Percentiles rank a stretch among this genome's conserved stretches.
These are phyloP conservation scores for Hebeloma cylindrosporum DNA, from an alignment of 768 basidiomycete species.

Conservation along the genomic window DNA sequence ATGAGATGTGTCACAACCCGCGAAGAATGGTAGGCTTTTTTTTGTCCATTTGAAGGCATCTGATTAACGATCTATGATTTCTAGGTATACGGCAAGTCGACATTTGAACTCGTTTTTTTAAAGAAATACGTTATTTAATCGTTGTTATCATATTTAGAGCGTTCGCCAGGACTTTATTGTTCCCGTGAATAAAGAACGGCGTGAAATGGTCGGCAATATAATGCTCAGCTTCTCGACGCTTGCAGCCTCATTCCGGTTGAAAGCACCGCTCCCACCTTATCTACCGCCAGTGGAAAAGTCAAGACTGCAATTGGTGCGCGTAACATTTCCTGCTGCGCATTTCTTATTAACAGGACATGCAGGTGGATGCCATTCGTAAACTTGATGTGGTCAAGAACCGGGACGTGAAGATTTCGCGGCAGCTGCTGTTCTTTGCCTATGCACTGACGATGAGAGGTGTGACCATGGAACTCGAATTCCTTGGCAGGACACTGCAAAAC, in stretches of 20 bases:
- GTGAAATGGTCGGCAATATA: conserved; percentile 95
- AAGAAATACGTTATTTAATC: neutral
- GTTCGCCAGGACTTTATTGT: conserved; percentile 86
- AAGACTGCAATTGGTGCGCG: conserved; percentile 69
- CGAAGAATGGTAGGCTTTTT: conserved; percentile 77
- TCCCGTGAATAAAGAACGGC: conserved; percentile 85
- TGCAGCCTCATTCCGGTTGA: conserved; percentile 76
- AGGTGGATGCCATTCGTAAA: conserved; percentile 81
- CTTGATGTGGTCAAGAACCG: conserved; percentile 89
- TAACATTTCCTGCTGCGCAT: neutral
- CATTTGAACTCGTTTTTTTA: neutral
- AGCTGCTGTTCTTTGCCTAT: conserved; percentile 93
- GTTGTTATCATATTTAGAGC: conserved; percentile 42
- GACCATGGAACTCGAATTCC: conserved; percentile 80
- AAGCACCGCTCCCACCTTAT: conserved; percentile 94
- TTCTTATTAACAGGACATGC: conserved; percentile 1
- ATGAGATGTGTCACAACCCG: conserved; percentile 97
- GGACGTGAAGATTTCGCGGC: conserved; percentile 76
- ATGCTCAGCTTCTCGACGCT: conserved; percentile 85
- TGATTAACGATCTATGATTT: conserved; percentile 2
- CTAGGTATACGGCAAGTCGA: conserved; percentile 68
- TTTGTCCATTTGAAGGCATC: conserved; percentile 6
- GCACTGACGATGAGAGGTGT: conserved; percentile 93
- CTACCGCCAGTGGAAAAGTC: conserved; percentile 91
- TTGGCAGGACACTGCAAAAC: conserved; percentile 80